phyloP scores from a whole-genome alignment of 306 rosid species.

The Corylus heterophylla region DNA sequence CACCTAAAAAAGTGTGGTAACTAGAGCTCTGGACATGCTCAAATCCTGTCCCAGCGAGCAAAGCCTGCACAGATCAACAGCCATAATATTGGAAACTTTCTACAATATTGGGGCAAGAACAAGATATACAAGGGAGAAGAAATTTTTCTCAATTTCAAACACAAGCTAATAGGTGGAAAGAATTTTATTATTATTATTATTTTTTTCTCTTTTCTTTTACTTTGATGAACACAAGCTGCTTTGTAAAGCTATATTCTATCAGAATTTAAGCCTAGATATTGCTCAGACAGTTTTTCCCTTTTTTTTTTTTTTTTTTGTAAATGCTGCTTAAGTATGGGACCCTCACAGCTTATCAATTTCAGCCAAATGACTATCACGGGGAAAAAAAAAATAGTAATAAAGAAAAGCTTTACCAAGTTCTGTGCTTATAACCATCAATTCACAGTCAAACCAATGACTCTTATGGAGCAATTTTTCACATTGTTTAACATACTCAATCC shows the following conservation, averaged over 20 bases:
- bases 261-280: neutral
- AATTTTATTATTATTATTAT: too few species aligned
- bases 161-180: neutral
- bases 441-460: neutral
- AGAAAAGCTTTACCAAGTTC: neutral
- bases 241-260: neutral
- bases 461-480: neutral
- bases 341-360: neutral
- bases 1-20: slow-evolving; percentile 28
- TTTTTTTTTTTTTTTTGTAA: too few species aligned
- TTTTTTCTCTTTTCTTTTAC: neutral
- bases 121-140: neutral
- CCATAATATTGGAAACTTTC: neutral
- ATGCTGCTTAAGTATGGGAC: neutral
- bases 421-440: neutral
- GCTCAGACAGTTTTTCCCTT: neutral
- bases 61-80: slow-evolving; percentile 16
- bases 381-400: neutral
- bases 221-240: neutral
- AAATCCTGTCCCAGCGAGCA: slow-evolving; percentile 24
- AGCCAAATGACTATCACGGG: neutral
- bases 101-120: neutral
- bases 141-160: neutral
- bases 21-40: slow-evolving; percentile 25
- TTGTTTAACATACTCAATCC: neutral